Evolutionary conservation across 78 protist species (phyloP), one percentile per base, ranked within the genome.

Genomic region (slime mould (Dictyostelium discoideum)): DNA sequence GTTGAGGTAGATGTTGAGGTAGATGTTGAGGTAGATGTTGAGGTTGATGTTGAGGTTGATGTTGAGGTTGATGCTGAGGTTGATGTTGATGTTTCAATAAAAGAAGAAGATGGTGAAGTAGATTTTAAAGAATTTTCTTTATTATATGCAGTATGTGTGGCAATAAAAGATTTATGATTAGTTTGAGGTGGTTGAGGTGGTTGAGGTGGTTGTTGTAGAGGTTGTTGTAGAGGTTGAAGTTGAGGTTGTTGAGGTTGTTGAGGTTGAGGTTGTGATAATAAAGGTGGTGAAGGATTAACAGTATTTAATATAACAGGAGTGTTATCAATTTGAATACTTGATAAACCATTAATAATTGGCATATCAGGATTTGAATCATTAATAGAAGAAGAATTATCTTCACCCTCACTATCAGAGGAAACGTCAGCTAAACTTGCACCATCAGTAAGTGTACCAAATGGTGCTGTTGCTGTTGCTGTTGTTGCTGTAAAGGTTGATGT

Each of bases 361-460:
- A 86, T 86, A 26, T 86, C 92, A 13, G 84, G 63, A 13, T 50
- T 29, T 50, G 92, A 86, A 39, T 77, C 85, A 77, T 54, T 86
- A 24, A 54, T 77, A 5, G 78, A 32, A 29, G 50, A 32, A 29
- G 50, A 22, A 32, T 14, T 26, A 11, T 50, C 92, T 10, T 86
- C 85, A 37, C 37, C 39, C 0, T 86, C 85, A 40, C 57, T 84
- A n/a, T 84, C 89, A 7, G 85, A 80, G 7, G 85, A 80, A 18
- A 9, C 54, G 24, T n/a, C 26, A 48, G 24, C 84, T 3, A 20
- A 20, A 32, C 50, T 16, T 40, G 32, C 84, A 42, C 13, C 42
- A 40, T 69, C 77, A 69, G 77, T 26, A 26, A 10, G 40, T 22
- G 8, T 26, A 46, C 3, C 9, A 24, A 29, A 26, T 14, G 81